Base-by-base conservation (phyloP, 495 filamentous ascomycete genomes). In the Mycothermus thermophilus region DNA sequence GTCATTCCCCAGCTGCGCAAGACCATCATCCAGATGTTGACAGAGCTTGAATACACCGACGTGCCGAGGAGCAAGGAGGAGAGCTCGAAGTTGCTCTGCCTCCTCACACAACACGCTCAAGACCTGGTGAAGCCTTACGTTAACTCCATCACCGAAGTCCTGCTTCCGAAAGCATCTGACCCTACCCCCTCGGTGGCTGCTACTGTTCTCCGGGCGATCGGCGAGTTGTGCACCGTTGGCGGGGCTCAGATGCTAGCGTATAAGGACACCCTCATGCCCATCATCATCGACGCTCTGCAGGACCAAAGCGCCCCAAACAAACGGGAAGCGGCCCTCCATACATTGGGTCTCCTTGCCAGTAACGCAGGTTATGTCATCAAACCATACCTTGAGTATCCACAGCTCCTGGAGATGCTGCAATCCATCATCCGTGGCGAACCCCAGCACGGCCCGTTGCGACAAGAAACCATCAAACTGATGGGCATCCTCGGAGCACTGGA, bases 291-390 rank as follows among this genome's bases (percentile, higher is more conserved):
- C 38, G 80, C 86, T 8, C 62, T 99, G 30, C 85, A 96, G 60
- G 90, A 96, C 50, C 77, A 93, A 37, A 80, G 83, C 44, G 93
- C 87, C 7, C 73, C 80, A 33, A 63, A 72, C 17, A 95, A 95
- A 55, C 76, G 90, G 32, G 85, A 93, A 52, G 82, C 92, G 4
- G 88, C 92, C 7, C 64, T 99, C 29, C 77, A 80, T 38, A 92
- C 90, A 0, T 69, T 99, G 1, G 90, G 87, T 12, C 86, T 95
- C 52, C 60, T 99, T 10, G 83, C 90, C 5, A 88, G 83, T 49
- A 93, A 88, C 51, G 83, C 85, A 13, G 88, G 92, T 40, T 99
- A 99, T 59, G 90, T 99, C 29, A 95, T 99, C 42, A 80, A 93
- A 24, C 92, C 90, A 7, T 99, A 96, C 50, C 63, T 85, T 28